A percentile compares a stretch with the other conserved stretches of the same genome.
Evolutionary conservation across 768 basidiomycete species (phyloP).

Genomic region (Auricularia cornea): DNA sequence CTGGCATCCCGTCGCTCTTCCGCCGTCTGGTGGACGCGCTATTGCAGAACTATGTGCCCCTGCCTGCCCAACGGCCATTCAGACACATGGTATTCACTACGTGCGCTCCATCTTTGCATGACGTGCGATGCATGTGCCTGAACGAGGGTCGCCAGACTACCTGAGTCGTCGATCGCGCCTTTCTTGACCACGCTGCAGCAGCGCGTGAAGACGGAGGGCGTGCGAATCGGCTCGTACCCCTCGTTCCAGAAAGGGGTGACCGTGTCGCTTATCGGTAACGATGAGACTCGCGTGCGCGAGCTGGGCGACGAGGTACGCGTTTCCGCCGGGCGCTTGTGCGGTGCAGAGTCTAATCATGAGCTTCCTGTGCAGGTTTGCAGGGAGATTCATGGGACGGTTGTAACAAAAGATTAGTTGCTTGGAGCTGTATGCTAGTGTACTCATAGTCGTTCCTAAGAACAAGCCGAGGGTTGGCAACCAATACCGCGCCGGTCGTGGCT

Average conservation of each 20-base stretch:
- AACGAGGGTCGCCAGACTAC: conserved; percentile 35
- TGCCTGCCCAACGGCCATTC: conserved; percentile 69
- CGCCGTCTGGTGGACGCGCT: conserved; percentile 70
- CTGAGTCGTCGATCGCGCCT: conserved; percentile 83
- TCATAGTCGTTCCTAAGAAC: not conserved
- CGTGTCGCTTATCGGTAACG: conserved; percentile 52
- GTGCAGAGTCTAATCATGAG: not conserved
- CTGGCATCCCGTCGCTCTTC: conserved; percentile 83
- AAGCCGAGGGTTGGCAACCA: not conserved
- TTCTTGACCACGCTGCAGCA: conserved; percentile 73
- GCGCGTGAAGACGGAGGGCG: conserved; percentile 61
- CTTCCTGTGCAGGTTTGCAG: not conserved
- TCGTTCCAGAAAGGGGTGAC: conserved; percentile 53
- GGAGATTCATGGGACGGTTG: not conserved
- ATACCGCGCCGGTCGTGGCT: not conserved
- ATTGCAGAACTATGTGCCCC: conserved; percentile 44
- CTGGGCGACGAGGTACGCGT: conserved; percentile 28
- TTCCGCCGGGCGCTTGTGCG: not conserved
- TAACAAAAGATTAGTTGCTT: not conserved
- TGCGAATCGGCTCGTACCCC: conserved; percentile 78
- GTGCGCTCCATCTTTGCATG: conserved; percentile 31
- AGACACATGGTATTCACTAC: conserved; percentile 78
- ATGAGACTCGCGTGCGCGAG: conserved; percentile 25
- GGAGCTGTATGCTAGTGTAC: not conserved
- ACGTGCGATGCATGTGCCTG: not conserved